Conservation (phyloP, 2,329 filamentous ascomycete genomes). For the Botrytis pseudocinerea region DNA sequence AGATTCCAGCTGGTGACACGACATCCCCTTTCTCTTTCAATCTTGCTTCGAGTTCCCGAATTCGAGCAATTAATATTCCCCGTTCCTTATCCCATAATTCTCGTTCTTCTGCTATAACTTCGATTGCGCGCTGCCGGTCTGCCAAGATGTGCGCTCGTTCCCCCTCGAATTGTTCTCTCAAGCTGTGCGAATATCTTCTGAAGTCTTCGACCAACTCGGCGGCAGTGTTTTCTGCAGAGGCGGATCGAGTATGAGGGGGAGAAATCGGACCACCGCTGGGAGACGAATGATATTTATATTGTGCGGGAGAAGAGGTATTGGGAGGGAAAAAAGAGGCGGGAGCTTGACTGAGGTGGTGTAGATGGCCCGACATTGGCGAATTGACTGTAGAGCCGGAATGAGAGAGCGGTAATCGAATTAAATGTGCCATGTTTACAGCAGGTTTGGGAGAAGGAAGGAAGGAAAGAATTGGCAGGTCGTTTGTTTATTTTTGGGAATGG, state of each 20-base stretch:
- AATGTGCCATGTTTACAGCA: constrained; percentile 28
- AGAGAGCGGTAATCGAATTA: constrained; percentile 22
- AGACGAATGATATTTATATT: constrained; percentile 23
- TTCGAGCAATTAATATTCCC: constrained; percentile 32
- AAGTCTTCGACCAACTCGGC: constrained; percentile 39
- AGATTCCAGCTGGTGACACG: constrained; percentile 15
- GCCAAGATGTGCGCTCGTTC: constrained; percentile 40
- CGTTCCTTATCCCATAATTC: constrained; percentile 41
- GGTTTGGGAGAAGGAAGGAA: constrained; percentile 37
- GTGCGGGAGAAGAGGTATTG: constrained; percentile 8
- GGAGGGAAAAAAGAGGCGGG: constrained; percentile 9
- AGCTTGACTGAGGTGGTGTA: neutral
- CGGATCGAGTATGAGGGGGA: constrained; percentile 39
- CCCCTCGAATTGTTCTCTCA: constrained; percentile 38
- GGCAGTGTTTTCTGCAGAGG: constrained; percentile 35
- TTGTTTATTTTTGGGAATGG: neutral
- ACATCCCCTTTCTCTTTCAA: constrained; percentile 22
- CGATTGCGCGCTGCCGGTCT: constrained; percentile 37
- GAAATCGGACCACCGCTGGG: constrained; percentile 33
- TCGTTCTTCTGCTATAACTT: constrained; percentile 41
- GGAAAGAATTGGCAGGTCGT: constrained; percentile 35
- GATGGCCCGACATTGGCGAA: constrained; percentile 28
- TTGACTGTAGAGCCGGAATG: constrained; percentile 18
- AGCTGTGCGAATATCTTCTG: constrained; percentile 37
- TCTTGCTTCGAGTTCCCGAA: constrained; percentile 36